Percentiles rank a stretch among this genome's conserved stretches.
Evolutionary conservation across 2,329 filamentous ascomycete species (phyloP).

Genomic region (Diaporthe longicolla): DNA sequence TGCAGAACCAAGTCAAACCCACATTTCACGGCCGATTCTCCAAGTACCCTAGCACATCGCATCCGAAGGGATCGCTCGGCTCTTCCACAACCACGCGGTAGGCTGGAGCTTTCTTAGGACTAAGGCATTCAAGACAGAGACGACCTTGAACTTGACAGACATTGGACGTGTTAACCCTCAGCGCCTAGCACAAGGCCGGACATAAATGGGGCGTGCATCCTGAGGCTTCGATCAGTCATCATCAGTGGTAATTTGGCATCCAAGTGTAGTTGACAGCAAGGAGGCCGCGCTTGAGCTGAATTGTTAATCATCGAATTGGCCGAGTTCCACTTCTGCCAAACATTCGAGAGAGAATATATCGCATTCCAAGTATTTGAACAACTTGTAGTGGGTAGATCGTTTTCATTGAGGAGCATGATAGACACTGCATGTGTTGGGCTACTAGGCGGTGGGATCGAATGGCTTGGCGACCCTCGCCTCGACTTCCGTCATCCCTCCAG

Average conservation of each 20-base stretch:
- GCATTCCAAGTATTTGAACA: not conserved
- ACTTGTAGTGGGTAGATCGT: not conserved
- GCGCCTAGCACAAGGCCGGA: not conserved
- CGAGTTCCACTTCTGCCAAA: not conserved
- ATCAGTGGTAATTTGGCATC: not conserved
- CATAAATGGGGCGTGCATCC: not conserved
- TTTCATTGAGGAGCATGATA: not conserved
- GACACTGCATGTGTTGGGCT: not conserved
- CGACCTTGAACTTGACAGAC: not conserved
- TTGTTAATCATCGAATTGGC: not conserved
- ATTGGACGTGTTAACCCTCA: not conserved
- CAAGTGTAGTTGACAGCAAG: too few relatives aligned
- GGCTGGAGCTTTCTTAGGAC: not conserved
- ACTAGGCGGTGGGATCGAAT: slow-evolving; percentile 10
- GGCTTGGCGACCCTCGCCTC: slow-evolving; percentile 28
- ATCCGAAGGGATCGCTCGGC: not conserved
- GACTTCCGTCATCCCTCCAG: slow-evolving; percentile 28
- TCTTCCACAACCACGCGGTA: not conserved
- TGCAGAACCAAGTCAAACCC: not conserved
- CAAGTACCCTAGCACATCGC: not conserved
- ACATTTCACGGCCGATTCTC: not conserved
- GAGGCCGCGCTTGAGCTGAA: not conserved
- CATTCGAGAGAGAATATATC: too few relatives aligned
- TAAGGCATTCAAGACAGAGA: not conserved
- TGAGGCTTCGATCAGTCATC: not conserved